Conservation (phyloP, 176 grass and related monocot species). For the Puya raimondii region DNA sequence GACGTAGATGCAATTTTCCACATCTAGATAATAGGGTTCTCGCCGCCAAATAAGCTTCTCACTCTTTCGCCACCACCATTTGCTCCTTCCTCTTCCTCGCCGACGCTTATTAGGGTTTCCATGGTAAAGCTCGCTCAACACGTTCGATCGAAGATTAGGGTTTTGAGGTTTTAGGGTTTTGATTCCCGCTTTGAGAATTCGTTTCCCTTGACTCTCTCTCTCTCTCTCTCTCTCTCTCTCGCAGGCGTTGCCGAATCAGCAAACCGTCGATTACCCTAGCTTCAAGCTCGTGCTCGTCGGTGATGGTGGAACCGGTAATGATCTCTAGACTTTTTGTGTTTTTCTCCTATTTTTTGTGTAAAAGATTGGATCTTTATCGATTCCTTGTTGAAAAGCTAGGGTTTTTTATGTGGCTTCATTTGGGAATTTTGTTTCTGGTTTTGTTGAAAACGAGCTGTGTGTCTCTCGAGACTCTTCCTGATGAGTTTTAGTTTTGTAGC, state of each 20-base stretch:
- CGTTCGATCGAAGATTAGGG: too few relatives aligned
- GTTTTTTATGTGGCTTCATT: not conserved
- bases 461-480: too few relatives aligned
- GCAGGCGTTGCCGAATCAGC: slow-evolving; percentile 15
- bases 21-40: too few relatives aligned
- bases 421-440: not conserved
- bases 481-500: too few relatives aligned
- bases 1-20: too few relatives aligned
- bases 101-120: too few relatives aligned
- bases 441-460: too few relatives aligned
- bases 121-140: too few relatives aligned
- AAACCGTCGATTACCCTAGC: slow-evolving; percentile 9
- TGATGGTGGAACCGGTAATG: slow-evolving; percentile 4
- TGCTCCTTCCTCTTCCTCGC: too few relatives aligned
- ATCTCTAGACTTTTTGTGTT: not conserved
- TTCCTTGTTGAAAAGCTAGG: not conserved
- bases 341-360: not conserved
- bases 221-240: not conserved
- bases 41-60: too few relatives aligned
- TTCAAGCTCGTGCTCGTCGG: slow-evolving; percentile 16
- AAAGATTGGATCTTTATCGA: not conserved
- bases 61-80: too few relatives aligned
- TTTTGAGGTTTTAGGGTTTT: not conserved
- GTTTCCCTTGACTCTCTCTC: not conserved
- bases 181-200: not conserved